Base-by-base conservation (phyloP, 306 rosid genomes). In the Begonia fuchsioides region DNA sequence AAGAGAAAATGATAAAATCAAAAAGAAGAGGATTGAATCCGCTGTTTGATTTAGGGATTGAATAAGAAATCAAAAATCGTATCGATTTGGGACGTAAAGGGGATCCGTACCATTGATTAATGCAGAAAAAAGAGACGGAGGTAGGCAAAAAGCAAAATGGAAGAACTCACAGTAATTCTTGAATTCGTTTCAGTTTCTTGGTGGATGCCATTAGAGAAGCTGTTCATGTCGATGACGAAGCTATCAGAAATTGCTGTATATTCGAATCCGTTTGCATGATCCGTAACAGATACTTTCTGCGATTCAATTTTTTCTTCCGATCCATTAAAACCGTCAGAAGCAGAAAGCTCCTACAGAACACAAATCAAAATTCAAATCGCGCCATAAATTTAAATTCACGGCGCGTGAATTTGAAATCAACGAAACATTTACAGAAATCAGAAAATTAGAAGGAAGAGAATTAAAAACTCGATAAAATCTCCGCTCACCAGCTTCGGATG, bases 191-290 rank as follows among this genome's bases (percentile, higher is more conserved):
- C 50, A 32, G 4, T 20, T 47, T 79, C 86, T 61, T 70, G 79
- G 47, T 56, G 73, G 59, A 39, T 44, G 54, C 47, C 47, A 47
- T 75, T 52, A 56, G 94, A 65, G 66, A 75, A 71, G 63, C 72
- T 55, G 16, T 80, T 77, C 93, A 87, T 78, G 47, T 87, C 94
- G 46, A 87, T 80, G 43, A 78, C 94, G 64, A 80, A 83, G 78
- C 74, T 87, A 53, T 80, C 94, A 10, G 70, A 20, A 59, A 62
- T 71, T 10, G 75, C 32, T 5, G 76, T 35, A 61, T 63, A 70
- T 1, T 67, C 79, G 62, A 71, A 68, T 12, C 72, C 75, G 55
- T 75, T 68, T 38, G 68, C 14, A 46, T 64, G 69, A 72, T 79
- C 76, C 10, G 78, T 70, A 52, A 76, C 80, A 0, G 79, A 76